Percentiles rank a stretch among this genome's conserved stretches.
Evolutionary conservation across 352 stramenopile species (phyloP).

Genomic region (Globisporangium yorkense): DNA sequence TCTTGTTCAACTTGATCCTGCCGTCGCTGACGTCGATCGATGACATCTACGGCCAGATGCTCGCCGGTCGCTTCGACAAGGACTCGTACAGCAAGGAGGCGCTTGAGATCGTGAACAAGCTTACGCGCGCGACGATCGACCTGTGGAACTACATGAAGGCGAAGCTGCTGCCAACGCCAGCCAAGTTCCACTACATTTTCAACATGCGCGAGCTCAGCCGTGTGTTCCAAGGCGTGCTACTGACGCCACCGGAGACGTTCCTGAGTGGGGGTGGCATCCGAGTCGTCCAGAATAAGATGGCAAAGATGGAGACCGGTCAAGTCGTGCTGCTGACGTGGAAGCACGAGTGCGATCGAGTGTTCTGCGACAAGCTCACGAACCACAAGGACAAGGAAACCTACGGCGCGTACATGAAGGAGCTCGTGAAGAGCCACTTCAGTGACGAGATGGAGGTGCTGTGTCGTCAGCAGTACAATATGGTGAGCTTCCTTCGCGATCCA

Average conservation of each 20-base stretch:
- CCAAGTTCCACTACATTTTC: conserved; percentile 99
- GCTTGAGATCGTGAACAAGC: conserved; percentile 86
- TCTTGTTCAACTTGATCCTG: conserved; percentile 98
- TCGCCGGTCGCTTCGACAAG: conserved; percentile 91
- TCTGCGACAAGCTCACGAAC: conserved; percentile 97
- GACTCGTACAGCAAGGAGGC: conserved; percentile 84
- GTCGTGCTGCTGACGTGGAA: conserved; percentile 96
- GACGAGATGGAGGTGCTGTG: conserved; percentile 73
- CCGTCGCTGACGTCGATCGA: conserved; percentile 98
- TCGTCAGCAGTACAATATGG: conserved; percentile 89
- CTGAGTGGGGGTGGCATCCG: conserved; percentile 82
- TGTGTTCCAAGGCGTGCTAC: conserved; percentile 96
- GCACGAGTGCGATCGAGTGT: conserved; percentile 97
- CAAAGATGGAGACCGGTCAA: conserved; percentile 88
- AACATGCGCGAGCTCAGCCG: conserved; percentile 98
- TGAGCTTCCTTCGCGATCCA: conserved; percentile 97
- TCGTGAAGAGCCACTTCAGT: conserved; percentile 90
- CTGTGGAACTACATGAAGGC: conserved; percentile 97
- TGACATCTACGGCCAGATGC: conserved; percentile 99
- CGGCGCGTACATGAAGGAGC: conserved; percentile 87
- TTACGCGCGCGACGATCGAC: conserved; percentile 95
- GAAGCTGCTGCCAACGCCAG: conserved; percentile 95
- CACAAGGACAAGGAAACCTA: conserved; percentile 97
- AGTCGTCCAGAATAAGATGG: conserved; percentile 78
- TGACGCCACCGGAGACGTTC: conserved; percentile 95